Conservation (phyloP, 169 alveolate genomes). For the Amoebophrya sp. region DNA sequence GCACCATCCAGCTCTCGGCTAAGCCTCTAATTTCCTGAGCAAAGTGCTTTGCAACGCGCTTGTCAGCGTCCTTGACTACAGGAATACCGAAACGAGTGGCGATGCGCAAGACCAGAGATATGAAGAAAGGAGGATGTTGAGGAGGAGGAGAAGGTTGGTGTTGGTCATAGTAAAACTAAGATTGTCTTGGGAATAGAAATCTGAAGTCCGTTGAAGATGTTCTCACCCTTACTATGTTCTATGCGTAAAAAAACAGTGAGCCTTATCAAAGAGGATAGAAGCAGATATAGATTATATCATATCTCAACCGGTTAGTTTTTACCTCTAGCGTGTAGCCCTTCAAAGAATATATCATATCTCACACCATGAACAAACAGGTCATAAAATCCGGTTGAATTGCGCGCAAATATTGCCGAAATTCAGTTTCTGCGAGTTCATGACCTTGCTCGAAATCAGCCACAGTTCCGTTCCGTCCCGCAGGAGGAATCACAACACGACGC, state of each 20-base stretch:
- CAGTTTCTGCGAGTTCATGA: background rate
- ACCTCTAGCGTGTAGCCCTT: no score
- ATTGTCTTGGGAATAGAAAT: no score
- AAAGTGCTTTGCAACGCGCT: background rate
- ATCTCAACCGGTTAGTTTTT: background rate
- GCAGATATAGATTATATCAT: background rate
- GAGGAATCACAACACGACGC: no score
- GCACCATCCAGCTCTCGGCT: background rate
- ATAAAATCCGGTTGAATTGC: conserved; percentile 6
- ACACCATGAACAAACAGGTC: background rate
- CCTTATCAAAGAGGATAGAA: background rate
- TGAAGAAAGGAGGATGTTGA: no score
- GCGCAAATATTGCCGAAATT: background rate
- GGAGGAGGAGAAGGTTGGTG: no score
- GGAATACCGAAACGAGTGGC: background rate
- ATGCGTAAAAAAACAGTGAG: no score
- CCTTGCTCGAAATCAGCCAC: background rate
- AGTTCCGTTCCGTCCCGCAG: background rate
- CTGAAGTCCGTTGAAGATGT: no score
- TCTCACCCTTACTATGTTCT: background rate
- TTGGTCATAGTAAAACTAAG: background rate
- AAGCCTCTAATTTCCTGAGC: background rate
- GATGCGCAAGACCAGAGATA: background rate
- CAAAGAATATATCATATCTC: background rate
- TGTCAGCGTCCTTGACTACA: background rate